A percentile compares a stretch with the other conserved stretches of the same genome.
phyloP scores from a whole-genome alignment of 768 basidiomycete genomes.

The Coprinopsis marcescibilis region DNA sequence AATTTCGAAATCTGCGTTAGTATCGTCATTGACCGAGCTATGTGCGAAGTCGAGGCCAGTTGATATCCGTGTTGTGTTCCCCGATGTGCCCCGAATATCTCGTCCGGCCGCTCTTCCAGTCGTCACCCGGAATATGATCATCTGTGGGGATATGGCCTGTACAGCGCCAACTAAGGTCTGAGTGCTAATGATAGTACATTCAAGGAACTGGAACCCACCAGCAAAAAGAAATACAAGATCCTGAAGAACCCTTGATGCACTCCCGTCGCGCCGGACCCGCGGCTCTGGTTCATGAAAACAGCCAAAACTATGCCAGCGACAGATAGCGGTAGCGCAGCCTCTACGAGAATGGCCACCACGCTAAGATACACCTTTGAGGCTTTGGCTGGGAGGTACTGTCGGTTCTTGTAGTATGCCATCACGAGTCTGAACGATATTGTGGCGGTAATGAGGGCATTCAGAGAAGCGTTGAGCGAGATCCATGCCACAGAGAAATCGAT shows the following conservation, averaged over 20 bases:
- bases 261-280: constrained; percentile 3
- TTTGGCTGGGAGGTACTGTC: constrained; percentile 1
- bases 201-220: constrained; percentile 3
- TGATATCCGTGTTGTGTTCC: background rate
- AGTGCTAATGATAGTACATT: background rate
- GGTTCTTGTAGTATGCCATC: constrained; percentile 2
- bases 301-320: constrained; percentile 6
- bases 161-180: background rate
- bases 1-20: too few species aligned
- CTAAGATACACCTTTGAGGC: constrained; percentile 6
- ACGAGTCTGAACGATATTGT: constrained; percentile 7
- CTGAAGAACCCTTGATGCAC: constrained; percentile 8
- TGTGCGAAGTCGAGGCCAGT: constrained; percentile 3
- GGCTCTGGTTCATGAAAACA: constrained; percentile 6
- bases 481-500: constrained; percentile 9
- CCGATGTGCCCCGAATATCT: background rate
- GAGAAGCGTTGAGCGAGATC: constrained; percentile 7
- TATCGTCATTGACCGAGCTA: too few species aligned
- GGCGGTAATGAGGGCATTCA: constrained; percentile 8
- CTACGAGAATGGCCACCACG: constrained; percentile 9
- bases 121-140: constrained; percentile 10
- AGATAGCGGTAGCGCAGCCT: constrained; percentile 7
- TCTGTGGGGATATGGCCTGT: constrained; percentile 9
- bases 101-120: constrained; percentile 4
- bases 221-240: constrained; percentile 10